These are phyloP conservation scores for Boletus pseudopeckii DNA, from an alignment of 768 basidiomycete genomes.

Conservation along the genomic window DNA sequence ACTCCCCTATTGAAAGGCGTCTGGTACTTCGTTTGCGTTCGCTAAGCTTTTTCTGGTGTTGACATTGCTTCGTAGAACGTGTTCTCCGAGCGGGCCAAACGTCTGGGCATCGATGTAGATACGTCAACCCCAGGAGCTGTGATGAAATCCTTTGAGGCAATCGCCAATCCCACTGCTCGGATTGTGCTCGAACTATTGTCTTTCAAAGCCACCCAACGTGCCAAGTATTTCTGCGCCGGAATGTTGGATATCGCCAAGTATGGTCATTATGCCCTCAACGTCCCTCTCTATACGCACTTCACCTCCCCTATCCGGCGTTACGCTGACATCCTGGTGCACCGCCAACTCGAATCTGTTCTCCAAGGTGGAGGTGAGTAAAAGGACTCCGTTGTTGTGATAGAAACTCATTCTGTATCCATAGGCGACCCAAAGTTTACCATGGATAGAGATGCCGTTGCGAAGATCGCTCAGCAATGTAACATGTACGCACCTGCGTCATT, in stretches of 20 bases:
- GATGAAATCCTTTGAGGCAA: slow-evolving; percentile 78
- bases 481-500: slow-evolving; percentile 53
- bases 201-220: slow-evolving; percentile 88
- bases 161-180: slow-evolving; percentile 71
- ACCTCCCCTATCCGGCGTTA: slow-evolving; percentile 92
- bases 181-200: slow-evolving; percentile 79
- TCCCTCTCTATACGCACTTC: slow-evolving; percentile 91
- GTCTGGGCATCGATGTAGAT: slow-evolving; percentile 83
- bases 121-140: slow-evolving; percentile 72
- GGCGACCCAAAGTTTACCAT: slow-evolving; percentile 90
- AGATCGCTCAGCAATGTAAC: slow-evolving; percentile 97
- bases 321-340: slow-evolving; percentile 92
- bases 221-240: slow-evolving; percentile 98
- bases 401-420: slow-evolving; percentile 16
- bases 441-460: slow-evolving; percentile 97
- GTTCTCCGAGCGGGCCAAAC: slow-evolving; percentile 77
- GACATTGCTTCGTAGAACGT: slow-evolving; percentile 47
- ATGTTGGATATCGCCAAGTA: slow-evolving; percentile 99
- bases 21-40: slow-evolving; percentile 43
- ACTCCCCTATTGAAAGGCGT: slow-evolving; percentile 87
- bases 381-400: neutral
- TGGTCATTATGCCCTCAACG: slow-evolving; percentile 84
- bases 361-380: slow-evolving; percentile 57
- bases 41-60: neutral
- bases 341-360: slow-evolving; percentile 89